Evolutionary conservation across 2,329 filamentous ascomycete species (phyloP).

Genomic region (Sclerotinia glacialis): DNA sequence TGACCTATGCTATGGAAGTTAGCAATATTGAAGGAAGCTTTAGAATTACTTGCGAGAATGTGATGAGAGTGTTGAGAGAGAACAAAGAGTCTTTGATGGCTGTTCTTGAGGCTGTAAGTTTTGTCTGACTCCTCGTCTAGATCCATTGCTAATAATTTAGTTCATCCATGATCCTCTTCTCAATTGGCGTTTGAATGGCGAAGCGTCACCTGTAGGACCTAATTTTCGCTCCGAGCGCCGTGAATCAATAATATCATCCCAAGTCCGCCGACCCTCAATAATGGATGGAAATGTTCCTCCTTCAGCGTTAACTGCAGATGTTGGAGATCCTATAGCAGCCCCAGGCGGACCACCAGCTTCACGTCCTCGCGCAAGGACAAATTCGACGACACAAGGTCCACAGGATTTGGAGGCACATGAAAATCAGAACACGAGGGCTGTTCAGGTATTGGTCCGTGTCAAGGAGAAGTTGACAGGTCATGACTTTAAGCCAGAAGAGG

Average conservation of each 20-base stretch:
- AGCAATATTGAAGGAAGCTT: slow-evolving; percentile 99
- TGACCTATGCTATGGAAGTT: slow-evolving; percentile 99
- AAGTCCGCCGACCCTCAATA: slow-evolving; percentile 63
- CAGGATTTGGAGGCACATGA: slow-evolving; percentile 55
- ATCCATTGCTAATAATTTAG: slow-evolving; percentile 46
- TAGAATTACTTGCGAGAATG: slow-evolving; percentile 95
- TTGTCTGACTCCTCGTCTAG: neutral
- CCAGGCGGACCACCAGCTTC: slow-evolving; percentile 48
- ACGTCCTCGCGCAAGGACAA: slow-evolving; percentile 57
- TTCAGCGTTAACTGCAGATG: slow-evolving; percentile 51
- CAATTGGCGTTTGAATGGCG: slow-evolving; percentile 82
- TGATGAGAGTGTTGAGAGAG: slow-evolving; percentile 92
- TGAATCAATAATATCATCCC: slow-evolving; percentile 48
- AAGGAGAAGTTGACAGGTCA: slow-evolving; percentile 93
- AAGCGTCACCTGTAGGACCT: slow-evolving; percentile 59
- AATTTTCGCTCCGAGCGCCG: slow-evolving; percentile 64
- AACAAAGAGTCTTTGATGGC: slow-evolving; percentile 99
- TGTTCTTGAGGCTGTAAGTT: slow-evolving; percentile 89
- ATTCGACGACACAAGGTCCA: slow-evolving; percentile 50
- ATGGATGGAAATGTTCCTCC: slow-evolving; percentile 62
- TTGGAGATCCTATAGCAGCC: slow-evolving; percentile 39
- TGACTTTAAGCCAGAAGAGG: slow-evolving; percentile 84
- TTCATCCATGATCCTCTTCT: slow-evolving; percentile 99
- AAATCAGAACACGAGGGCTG: slow-evolving; percentile 85
- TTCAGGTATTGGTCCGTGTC: slow-evolving; percentile 88